A percentile compares a stretch with the other conserved stretches of the same genome.
These are phyloP conservation scores for Hypoxylon sp. DNA, from an alignment of 2,329 filamentous ascomycete species.

Conservation along the genomic window DNA sequence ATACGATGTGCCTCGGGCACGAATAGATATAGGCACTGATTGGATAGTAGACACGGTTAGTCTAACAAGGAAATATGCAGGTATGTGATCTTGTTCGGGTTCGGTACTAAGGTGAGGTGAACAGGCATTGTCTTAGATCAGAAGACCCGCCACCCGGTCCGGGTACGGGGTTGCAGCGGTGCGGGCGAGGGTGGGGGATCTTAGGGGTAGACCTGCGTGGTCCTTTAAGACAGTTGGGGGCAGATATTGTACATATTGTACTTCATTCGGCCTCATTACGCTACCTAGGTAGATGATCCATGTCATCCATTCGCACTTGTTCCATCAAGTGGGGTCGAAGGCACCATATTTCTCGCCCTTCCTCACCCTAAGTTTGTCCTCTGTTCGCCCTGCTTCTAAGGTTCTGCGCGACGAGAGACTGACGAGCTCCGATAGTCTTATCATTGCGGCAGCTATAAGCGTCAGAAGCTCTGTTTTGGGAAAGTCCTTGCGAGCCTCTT, in stretches of 20 bases:
- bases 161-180: conserved; percentile 39
- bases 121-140: conserved; percentile 39
- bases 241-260: conserved; percentile 12
- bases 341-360: conserved; percentile 7
- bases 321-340: conserved; percentile 26
- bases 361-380: conserved; percentile 1
- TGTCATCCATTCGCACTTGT: conserved; percentile 21
- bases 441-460: conserved; percentile 45
- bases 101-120: conserved; percentile 37
- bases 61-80: conserved; percentile 29
- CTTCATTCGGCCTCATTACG: conserved; percentile 30
- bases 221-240: conserved; percentile 2
- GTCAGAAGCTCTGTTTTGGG: conserved; percentile 42
- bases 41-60: conserved; percentile 30
- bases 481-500: conserved; percentile 49
- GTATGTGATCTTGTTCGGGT: conserved; percentile 35
- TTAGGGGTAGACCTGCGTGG: conserved; percentile 7
- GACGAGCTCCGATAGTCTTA: conserved; percentile 25
- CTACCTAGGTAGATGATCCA: conserved; percentile 10
- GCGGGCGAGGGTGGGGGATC: conserved; percentile 34
- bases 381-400: conserved; percentile 30
- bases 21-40: conserved; percentile 27
- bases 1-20: conserved; percentile 35
- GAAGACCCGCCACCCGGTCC: conserved; percentile 40
- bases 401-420: conserved; percentile 14